Base-by-base conservation (phyloP, 2,329 filamentous ascomycete species). In the Sphaceloma murrayae region DNA sequence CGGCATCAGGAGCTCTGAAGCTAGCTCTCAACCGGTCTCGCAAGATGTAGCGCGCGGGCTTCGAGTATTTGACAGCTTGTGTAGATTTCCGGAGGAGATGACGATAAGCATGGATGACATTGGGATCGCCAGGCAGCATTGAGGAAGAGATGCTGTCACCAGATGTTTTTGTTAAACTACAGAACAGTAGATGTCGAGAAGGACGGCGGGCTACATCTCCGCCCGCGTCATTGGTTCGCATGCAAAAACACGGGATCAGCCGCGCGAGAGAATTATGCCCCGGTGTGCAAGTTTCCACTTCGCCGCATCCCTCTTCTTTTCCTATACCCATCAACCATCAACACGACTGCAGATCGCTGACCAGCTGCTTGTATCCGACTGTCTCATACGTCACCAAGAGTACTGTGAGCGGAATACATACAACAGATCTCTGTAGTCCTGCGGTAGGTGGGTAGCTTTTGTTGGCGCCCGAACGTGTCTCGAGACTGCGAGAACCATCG, bases 41-140 rank as follows among this genome's bases (percentile, higher is more conserved):
- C 11, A 76, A 67, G 3, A 74, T 66, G 60, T 69, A 80, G 44
- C 82, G 78, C 21, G 78, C 74, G 11, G 83, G 84, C 49, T 74
- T 73, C 10, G 82, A 75, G 65, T 78, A 84, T 51, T 82, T 78
- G 16, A 89, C 75, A 3, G 82, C 85, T 21, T 70, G 75, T n/a
- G 88, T 69, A 13, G 75, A 66, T 5, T 70, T 70, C 43, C 80
- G 77, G 57, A 82, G 81, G 24, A 91, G 68, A 47, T 74, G 68
- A 49, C 85, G 75, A 62, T 89, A 91, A 34, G 80, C 77, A 52
- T 73, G 70, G 29, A 80, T 56, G 42, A 85, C 56, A 21, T 77
- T 64, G 13, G 24, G 34, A 19, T n/a, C n/a, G n/a, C n/a, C n/a
- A n/a, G n/a, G n/a, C n/a, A n/a, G n/a, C n/a, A n/a, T n/a, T n/a